Percentiles rank a stretch among this genome's conserved stretches.
These are phyloP conservation scores for Kwoniella dendrophila DNA, from an alignment of 768 basidiomycete genomes.

Conservation along the genomic window DNA sequence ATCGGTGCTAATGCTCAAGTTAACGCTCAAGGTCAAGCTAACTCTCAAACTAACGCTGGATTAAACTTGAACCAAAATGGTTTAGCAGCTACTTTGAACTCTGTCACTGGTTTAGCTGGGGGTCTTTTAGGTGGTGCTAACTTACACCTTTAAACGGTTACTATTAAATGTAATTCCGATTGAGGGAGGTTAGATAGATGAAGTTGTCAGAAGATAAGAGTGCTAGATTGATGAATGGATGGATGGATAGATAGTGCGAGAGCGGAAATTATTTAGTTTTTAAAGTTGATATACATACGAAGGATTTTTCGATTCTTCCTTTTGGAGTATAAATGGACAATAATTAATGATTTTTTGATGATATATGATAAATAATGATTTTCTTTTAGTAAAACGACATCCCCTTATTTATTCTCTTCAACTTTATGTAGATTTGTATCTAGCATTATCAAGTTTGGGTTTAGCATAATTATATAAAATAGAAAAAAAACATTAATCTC, in stretches of 20 bases:
- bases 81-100: conserved; percentile 14
- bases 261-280: not conserved
- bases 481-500: too few relatives aligned
- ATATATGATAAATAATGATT: too few relatives aligned
- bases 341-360: too few relatives aligned
- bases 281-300: not conserved
- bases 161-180: not conserved
- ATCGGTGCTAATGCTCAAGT: conserved; percentile 14
- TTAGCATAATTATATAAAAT: too few relatives aligned
- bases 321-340: not conserved
- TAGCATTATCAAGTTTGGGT: too few relatives aligned
- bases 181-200: too few relatives aligned
- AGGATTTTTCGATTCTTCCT: not conserved
- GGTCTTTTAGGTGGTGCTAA: conserved; percentile 11
- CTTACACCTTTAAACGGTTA: conserved; percentile 7
- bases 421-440: too few relatives aligned
- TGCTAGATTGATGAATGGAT: not conserved
- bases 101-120: conserved; percentile 19
- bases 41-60: conserved; percentile 7
- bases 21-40: conserved; percentile 11
- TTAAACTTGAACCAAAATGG: conserved; percentile 12
- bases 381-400: too few relatives aligned
- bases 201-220: not conserved
- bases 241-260: not conserved
- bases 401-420: too few relatives aligned